Base-by-base conservation (phyloP, 1,139 yeast species). In the Arxiozyma slooffiae region DNA sequence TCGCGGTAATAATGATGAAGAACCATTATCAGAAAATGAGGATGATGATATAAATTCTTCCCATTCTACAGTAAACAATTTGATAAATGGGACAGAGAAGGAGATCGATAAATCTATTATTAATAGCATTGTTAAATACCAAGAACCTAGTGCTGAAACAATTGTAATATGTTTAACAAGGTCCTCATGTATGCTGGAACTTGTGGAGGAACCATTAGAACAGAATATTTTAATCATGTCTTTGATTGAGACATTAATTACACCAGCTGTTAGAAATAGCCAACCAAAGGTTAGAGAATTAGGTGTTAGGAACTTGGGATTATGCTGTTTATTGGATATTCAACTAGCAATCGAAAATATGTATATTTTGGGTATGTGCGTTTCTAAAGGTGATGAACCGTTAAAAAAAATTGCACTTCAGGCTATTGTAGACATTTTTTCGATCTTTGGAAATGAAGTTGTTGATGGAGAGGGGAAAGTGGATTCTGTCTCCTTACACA, bases 231-330 rank as follows among this genome's bases (percentile, higher is more conserved):
- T 87, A 7, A 72, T 90, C 51, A 78, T 79, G n/a, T 81, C 96
- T 0, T 70, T 92, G 53, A 74, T 85, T 49, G 84, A 83, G 34
- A 82, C 86, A 22, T 73, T 89, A 58, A 83, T 92, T n/a, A 78
- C 80, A n/a, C 95, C 95, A 6, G 88, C 96, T 0, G 80, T 89
- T 14, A 74, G 81, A 44, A 76, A 80, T 53, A 76, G 76, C 24
- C 84, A 81, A 44, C 71, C 81, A 8, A 75, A 75, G 4, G 73
- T 83, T 8, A 75, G 94, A 53, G 80, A 78, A 48, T 71, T 83
- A 5, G 97, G 95, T 1, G 72, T 86, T 39, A 76, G 75, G 50
- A 85, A 95, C 59, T 73, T 90, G 38, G 96, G 96, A 0, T 73
- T 92, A 42, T 85, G 87, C 60, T 82, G 95, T 53, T 68, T 90